Percentiles rank a stretch among this genome's conserved stretches.
Conservation (phyloP, 345 rosid genomes). For the Draba incana region DNA sequence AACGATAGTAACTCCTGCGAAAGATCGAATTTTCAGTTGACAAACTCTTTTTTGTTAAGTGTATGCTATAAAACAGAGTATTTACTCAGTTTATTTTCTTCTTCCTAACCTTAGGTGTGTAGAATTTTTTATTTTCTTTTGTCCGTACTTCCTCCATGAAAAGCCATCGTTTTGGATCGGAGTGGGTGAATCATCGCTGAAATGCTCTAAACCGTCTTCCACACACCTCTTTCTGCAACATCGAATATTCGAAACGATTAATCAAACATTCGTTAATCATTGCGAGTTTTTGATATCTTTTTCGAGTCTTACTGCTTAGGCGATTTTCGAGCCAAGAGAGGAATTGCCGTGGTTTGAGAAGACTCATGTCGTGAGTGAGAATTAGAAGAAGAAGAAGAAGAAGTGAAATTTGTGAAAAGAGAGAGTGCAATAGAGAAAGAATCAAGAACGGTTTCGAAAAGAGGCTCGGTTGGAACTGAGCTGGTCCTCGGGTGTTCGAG, state of each 20-base stretch:
- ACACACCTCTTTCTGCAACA: constrained; percentile 1
- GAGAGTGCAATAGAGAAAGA: constrained; percentile 20
- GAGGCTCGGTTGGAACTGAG: background rate
- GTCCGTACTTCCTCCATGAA: constrained; percentile 59
- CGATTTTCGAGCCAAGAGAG: background rate
- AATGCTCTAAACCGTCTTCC: background rate
- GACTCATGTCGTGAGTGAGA: constrained; percentile 2
- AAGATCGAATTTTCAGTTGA: background rate
- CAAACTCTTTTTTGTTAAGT: too few relatives aligned
- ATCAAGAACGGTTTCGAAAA: constrained; percentile 20
- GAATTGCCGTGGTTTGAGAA: background rate
- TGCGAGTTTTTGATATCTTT: background rate
- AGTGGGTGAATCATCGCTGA: constrained; percentile 1
- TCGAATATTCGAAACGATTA: background rate
- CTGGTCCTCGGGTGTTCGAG: background rate
- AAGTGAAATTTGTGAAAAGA: background rate
- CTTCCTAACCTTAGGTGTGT: constrained; percentile 39
- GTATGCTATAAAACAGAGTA: background rate
- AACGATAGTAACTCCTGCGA: constrained; percentile 49
- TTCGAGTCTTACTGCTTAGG: constrained; percentile 1
- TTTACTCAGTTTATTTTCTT: background rate
- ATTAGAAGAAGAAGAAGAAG: constrained; percentile 15
- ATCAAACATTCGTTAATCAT: background rate
- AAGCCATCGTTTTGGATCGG: constrained; percentile 33
- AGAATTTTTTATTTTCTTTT: constrained; percentile 45